Base-by-base conservation (phyloP, 306 rosid species). In the Cucurbita argyrosperma region DNA sequence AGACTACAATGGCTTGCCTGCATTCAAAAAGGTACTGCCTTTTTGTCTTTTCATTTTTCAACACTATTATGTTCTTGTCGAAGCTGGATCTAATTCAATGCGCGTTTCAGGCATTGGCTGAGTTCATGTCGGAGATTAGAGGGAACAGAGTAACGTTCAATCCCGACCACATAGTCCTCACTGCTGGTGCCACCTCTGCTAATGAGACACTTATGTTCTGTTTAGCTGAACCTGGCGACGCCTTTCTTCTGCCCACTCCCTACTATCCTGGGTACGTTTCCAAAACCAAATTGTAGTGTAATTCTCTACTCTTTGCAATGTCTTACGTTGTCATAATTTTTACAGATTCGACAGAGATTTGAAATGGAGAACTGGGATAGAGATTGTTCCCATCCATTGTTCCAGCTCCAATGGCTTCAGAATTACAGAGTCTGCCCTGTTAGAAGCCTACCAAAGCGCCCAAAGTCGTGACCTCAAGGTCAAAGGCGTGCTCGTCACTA, bases 141-240 rank as follows among this genome's bases (percentile, higher is more conserved):
- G 76, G 52, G 3, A 72, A 72, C 65, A 72, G 55, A 72, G 76
- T 72, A 37, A 38, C 40, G 51, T 72, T 72, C 30, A 65, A 72
- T 72, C 76, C 76, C 65, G 39, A 72, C 52, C 50, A 55, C 37
- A 53, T 72, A 11, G 53, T 72, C 5, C 76, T 72, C 52, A 72
- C 53, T 18, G 76, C 76, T 18, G 76, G 76, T 39, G 76, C 76
- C 38, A 72, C 76, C 3, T 72, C 65, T 0, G 76, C 76, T 40
- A 72, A 72, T n/a, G 76, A 72, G 14, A 72, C 65, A 19, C 64
- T 72, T 4, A 72, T 72, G 76, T 72, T 72, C 40, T 72, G 76
- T 7, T 55, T 72, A 51, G 76, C 65, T 10, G 76, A 72, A 55
- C 53, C 65, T 5, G 76, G 65, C 3, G 76, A 72, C 14, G 76